Conservation (phyloP, 352 stramenopile species). For the Pythium coloratum region DNA sequence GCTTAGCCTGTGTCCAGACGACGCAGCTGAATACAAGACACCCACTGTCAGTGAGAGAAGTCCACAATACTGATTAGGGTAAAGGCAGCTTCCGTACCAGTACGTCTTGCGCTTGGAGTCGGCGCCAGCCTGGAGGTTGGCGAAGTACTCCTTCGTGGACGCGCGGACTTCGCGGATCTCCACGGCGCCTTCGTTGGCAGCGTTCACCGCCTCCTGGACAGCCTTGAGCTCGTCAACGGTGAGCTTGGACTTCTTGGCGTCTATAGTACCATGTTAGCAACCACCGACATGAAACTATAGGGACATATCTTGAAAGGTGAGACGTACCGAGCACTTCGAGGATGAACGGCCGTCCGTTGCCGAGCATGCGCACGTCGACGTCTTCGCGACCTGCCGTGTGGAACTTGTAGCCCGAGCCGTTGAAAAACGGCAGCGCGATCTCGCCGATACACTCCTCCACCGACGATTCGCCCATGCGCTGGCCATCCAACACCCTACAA, state of each 20-base stretch:
- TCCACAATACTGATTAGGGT: neutral
- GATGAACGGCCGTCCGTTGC: constrained; percentile 92
- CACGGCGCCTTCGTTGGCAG: constrained; percentile 69
- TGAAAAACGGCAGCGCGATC: constrained; percentile 63
- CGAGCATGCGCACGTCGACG: constrained; percentile 97
- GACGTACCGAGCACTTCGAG: constrained; percentile 68
- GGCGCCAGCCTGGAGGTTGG: constrained; percentile 69
- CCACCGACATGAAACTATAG: too few relatives aligned
- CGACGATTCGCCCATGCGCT: constrained; percentile 83
- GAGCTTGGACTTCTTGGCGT: constrained; percentile 79
- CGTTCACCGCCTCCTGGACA: constrained; percentile 68
- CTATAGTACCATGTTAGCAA: constrained; percentile 20
- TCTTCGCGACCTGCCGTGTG: constrained; percentile 96
- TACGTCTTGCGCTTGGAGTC: constrained; percentile 90
- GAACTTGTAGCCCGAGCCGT: constrained; percentile 90
- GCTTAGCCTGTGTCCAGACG: constrained; percentile 63
- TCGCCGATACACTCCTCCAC: constrained; percentile 90
- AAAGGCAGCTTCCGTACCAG: constrained; percentile 40
- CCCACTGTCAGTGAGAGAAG: neutral
- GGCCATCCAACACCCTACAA: constrained; percentile 68
- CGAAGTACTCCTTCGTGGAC: constrained; percentile 83
- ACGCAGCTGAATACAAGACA: constrained; percentile 50
- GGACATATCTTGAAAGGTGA: neutral
- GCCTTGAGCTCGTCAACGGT: constrained; percentile 44
- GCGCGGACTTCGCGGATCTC: constrained; percentile 79